Conservation (phyloP, 2,329 filamentous ascomycete species). For the Lecanicillium sp. region DNA sequence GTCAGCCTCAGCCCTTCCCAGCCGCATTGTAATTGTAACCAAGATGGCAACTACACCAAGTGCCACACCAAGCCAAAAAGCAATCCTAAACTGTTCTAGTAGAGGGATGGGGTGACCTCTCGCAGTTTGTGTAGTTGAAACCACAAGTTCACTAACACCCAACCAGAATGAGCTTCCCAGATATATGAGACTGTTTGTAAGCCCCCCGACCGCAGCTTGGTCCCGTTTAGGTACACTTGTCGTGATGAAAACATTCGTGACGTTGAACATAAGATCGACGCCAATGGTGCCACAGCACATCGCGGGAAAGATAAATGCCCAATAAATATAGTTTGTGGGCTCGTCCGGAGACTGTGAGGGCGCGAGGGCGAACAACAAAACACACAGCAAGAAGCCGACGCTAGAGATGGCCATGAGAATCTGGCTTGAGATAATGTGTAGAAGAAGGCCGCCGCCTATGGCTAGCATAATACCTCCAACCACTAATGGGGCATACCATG, state of each 20-base stretch:
- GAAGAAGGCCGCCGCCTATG: conserved; percentile 3
- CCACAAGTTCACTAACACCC: conserved; percentile 47
- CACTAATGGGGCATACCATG: conserved; percentile 7
- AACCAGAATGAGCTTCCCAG: conserved; percentile 52
- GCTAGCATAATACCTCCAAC: conserved; percentile 5
- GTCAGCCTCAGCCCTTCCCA: conserved; percentile 8
- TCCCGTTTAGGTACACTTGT: conserved; percentile 44
- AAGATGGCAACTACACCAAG: conserved; percentile 37
- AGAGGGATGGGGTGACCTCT: conserved; percentile 21
- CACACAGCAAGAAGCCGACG: conserved; percentile 25
- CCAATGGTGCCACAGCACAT: conserved; percentile 49
- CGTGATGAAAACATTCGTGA: conserved; percentile 55
- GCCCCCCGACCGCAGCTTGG: conserved; percentile 52
- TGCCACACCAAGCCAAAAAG: conserved; percentile 49
- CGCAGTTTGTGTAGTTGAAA: conserved; percentile 27
- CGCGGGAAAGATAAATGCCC: conserved; percentile 51
- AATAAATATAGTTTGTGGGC: conserved; percentile 28
- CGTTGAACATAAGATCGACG: conserved; percentile 54
- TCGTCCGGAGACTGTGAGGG: not conserved
- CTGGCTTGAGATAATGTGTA: conserved; percentile 7
- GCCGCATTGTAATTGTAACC: conserved; percentile 18
- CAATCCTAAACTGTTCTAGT: conserved; percentile 39
- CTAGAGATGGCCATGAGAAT: conserved; percentile 11
- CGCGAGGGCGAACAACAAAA: conserved; percentile 15
- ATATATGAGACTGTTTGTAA: conserved; percentile 50